phyloP scores from a whole-genome alignment of 2,329 filamentous ascomycete genomes.

The Trichoderma sp. region DNA sequence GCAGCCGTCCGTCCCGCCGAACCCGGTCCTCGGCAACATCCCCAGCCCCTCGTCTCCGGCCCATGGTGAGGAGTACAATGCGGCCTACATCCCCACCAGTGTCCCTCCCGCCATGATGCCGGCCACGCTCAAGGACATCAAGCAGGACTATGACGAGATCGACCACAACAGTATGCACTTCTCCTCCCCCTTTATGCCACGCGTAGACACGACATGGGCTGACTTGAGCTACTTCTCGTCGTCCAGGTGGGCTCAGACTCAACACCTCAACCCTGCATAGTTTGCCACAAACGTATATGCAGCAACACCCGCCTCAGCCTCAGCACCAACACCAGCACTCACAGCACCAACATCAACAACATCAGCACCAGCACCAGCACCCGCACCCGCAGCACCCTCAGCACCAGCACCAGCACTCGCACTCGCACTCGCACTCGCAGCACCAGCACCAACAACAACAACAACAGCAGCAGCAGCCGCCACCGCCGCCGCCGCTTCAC shows the following conservation, averaged over 20 bases:
- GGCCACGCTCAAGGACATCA: conserved; percentile 41
- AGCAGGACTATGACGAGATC: conserved; percentile 47
- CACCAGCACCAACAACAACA: conserved; percentile 34
- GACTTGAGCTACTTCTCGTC: conserved; percentile 7
- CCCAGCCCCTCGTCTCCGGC: conserved; percentile 56
- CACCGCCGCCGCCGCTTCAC: conserved; percentile 16
- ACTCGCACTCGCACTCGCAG: conserved; percentile 33
- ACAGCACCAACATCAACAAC: conserved; percentile 34
- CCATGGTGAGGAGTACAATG: conserved; percentile 51
- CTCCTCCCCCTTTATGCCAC: background rate
- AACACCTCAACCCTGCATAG: conserved; percentile 33
- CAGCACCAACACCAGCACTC: conserved; percentile 35
- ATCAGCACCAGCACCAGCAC: conserved; percentile 32
- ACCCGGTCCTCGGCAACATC: conserved; percentile 51
- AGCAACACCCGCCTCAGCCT: conserved; percentile 37
- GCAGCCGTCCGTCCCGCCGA: conserved; percentile 46
- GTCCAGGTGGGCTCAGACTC: conserved; percentile 37
- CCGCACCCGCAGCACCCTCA: conserved; percentile 35
- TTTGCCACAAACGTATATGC: conserved; percentile 37
- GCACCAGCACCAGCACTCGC: conserved; percentile 36
- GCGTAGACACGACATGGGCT: conserved; percentile 33
- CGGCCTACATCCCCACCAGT: conserved; percentile 53
- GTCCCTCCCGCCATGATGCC: conserved; percentile 50
- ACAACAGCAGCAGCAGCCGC: conserved; percentile 27
- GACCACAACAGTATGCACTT: conserved; percentile 38